Conservation (phyloP, 768 basidiomycete genomes). For the Cyclocybe aegerita region DNA sequence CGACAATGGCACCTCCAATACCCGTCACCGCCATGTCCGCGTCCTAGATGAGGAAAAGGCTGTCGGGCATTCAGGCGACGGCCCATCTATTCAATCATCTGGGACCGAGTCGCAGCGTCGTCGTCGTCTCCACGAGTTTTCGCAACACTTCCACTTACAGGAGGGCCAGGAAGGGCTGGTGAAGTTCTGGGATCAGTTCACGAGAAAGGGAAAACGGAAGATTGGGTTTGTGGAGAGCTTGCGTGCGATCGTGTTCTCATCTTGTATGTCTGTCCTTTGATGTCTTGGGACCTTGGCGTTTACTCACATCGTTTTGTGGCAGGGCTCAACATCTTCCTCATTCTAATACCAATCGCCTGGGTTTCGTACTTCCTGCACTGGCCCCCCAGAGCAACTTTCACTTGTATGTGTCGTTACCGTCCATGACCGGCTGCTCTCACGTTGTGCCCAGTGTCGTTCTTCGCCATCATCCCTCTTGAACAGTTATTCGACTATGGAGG, state of each 20-base stretch:
- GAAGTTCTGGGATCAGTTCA: slow-evolving; percentile 44
- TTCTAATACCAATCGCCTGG: slow-evolving; percentile 65
- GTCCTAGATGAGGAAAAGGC: slow-evolving; percentile 17
- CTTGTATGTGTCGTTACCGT: slow-evolving; percentile 33
- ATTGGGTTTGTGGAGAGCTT: slow-evolving; percentile 45
- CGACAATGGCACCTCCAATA: background rate
- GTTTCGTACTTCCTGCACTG: slow-evolving; percentile 49
- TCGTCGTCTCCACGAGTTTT: slow-evolving; percentile 10
- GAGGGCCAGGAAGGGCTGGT: slow-evolving; percentile 23
- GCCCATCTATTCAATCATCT: slow-evolving; percentile 7
- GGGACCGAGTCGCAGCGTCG: slow-evolving; percentile 14
- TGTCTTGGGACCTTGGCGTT: background rate
- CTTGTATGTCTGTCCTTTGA: slow-evolving; percentile 38
- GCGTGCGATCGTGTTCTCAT: slow-evolving; percentile 46
- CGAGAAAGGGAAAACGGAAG: slow-evolving; percentile 43
- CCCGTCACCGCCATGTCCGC: slow-evolving; percentile 8
- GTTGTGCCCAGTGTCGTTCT: slow-evolving; percentile 51
- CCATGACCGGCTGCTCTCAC: background rate
- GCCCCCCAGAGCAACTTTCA: slow-evolving; percentile 39
- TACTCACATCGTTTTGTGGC: background rate
- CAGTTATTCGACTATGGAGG: slow-evolving; percentile 66
- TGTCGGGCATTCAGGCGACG: background rate
- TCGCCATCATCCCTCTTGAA: slow-evolving; percentile 67
- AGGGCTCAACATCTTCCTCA: slow-evolving; percentile 61
- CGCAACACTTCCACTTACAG: slow-evolving; percentile 13